Evolutionary conservation across 139 green algal species (phyloP), one percentile per base, ranked within the genome.

Genomic region (Coelastrella sp.): DNA sequence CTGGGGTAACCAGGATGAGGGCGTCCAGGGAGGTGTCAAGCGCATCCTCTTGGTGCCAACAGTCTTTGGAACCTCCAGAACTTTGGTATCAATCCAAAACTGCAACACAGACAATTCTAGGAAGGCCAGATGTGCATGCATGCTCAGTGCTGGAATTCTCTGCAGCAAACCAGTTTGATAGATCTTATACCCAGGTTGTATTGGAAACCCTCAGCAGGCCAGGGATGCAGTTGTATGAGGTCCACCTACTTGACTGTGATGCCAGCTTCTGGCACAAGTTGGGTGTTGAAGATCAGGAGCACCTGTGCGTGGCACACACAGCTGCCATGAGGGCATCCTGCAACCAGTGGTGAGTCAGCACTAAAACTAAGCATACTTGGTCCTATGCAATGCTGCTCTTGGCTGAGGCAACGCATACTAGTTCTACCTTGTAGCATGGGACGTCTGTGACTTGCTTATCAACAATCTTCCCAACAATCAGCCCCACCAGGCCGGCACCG

Each of bases 181-280:
- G 25, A 59, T 19, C 65, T 11, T 86, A 86, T 70, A 58, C n/a
- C 7, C 22, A 24, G 22, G 75, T 59, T 6, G 11, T 25, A 19
- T 59, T 78, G 63, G 24, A 63, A 19, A 61, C 9, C 80, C 58
- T 1, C 59, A 63, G 19, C 27, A 68, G 35, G 49, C 22, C 84
- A 25, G 68, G n/a, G 6, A 35, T 73, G 19, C 84, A 80, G 66
- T 68, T 88, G 35, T 81, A 81, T 17, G 49, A 88, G 6, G 84
- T 80, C 19, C 84, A 81, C 66, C 84, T 88, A 49, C 27, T 88
- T 19, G 84, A 88, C 17, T 88, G 84, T 59, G 68, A 80, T 66
- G 68, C 66, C n/a, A 57, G 58, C 25, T 68, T 25, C 10, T 88
- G 84, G 84, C 84, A 82, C 10, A n/a, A 81, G 84, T 24, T 20